These are phyloP conservation scores for Zelonia costaricensis DNA, from an alignment of 208 protist species.

Conservation along the genomic window DNA sequence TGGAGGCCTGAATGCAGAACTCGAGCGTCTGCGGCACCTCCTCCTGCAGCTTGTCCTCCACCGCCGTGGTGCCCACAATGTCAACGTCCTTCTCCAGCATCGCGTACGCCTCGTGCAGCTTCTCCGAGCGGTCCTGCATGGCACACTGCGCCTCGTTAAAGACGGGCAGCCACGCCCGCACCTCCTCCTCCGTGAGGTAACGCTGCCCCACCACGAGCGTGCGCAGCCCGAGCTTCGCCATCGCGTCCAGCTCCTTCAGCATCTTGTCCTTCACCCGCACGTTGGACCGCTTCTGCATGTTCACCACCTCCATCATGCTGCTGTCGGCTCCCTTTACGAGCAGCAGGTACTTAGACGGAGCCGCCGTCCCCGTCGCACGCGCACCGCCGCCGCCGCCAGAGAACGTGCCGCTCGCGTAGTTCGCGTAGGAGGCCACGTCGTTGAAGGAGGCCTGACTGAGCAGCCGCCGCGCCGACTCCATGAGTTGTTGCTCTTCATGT, in stretches of 20 bases:
- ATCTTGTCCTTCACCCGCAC: slow-evolving; percentile 29
- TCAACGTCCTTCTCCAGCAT: slow-evolving; percentile 82
- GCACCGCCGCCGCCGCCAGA: neutral
- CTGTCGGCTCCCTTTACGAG: slow-evolving; percentile 88
- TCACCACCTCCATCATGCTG: slow-evolving; percentile 75
- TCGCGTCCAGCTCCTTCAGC: slow-evolving; percentile 45
- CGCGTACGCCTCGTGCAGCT: slow-evolving; percentile 63
- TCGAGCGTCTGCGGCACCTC: slow-evolving; percentile 93
- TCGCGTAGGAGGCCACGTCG: no score
- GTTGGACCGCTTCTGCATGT: slow-evolving; percentile 50
- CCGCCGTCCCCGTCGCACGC: neutral
- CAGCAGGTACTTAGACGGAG: slow-evolving; percentile 45
- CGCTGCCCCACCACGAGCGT: slow-evolving; percentile 78
- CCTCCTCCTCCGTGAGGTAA: slow-evolving; percentile 52
- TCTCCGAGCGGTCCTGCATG: slow-evolving; percentile 57
- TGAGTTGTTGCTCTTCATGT: no score
- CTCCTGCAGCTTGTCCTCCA: slow-evolving; percentile 97
- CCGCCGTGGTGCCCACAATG: slow-evolving; percentile 92
- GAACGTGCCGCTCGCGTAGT: no score
- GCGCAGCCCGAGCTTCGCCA: slow-evolving; percentile 62
- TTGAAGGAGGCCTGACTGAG: no score
- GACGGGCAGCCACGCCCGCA: slow-evolving; percentile 55
- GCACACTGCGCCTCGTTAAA: slow-evolving; percentile 65
- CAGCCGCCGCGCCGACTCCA: no score
- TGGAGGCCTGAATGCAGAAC: slow-evolving; percentile 76